A percentile compares a stretch with the other conserved stretches of the same genome.
Conservation (phyloP, 495 filamentous ascomycete species). For the Aspergillus steynii region DNA sequence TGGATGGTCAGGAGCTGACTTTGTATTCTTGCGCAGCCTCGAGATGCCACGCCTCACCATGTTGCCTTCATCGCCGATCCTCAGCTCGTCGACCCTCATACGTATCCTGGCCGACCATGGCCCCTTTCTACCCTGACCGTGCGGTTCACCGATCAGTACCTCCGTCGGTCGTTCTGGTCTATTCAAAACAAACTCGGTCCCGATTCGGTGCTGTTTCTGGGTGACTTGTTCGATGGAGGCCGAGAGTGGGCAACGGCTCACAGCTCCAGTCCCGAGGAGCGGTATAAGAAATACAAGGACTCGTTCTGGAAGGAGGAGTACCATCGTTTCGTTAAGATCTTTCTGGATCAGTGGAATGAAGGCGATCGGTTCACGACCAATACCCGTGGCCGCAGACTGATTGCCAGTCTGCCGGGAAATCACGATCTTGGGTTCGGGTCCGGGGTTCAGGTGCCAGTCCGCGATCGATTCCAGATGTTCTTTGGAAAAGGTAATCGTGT, state of each 20-base stretch:
- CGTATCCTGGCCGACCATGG: constrained; percentile 93
- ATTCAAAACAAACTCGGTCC: constrained; percentile 72
- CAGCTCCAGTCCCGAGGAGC: constrained; percentile 65
- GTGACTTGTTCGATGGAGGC: constrained; percentile 95
- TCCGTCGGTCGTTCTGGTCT: constrained; percentile 73
- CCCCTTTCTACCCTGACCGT: constrained; percentile 77
- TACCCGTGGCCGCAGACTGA: constrained; percentile 58
- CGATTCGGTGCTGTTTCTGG: constrained; percentile 84
- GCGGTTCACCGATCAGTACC: constrained; percentile 82
- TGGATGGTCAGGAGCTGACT: constrained; percentile 7
- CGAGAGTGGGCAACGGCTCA: constrained; percentile 83
- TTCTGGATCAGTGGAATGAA: constrained; percentile 62
- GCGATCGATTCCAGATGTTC: constrained; percentile 79
- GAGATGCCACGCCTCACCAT: constrained; percentile 76
- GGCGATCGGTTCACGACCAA: constrained; percentile 38
- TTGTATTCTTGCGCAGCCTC: constrained; percentile 55
- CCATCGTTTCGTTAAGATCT: constrained; percentile 74
- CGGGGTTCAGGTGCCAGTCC: constrained; percentile 74
- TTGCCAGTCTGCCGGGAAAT: constrained; percentile 87
- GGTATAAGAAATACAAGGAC: constrained; percentile 74
- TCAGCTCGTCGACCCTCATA: constrained; percentile 96
- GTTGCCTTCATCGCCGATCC: constrained; percentile 90
- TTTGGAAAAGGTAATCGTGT: constrained; percentile 89
- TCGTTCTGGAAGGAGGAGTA: constrained; percentile 84
- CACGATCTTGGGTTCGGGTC: constrained; percentile 95